phyloP scores from a whole-genome alignment of 1,284 basidiomycete species.

The Volvariella volvacea region DNA sequence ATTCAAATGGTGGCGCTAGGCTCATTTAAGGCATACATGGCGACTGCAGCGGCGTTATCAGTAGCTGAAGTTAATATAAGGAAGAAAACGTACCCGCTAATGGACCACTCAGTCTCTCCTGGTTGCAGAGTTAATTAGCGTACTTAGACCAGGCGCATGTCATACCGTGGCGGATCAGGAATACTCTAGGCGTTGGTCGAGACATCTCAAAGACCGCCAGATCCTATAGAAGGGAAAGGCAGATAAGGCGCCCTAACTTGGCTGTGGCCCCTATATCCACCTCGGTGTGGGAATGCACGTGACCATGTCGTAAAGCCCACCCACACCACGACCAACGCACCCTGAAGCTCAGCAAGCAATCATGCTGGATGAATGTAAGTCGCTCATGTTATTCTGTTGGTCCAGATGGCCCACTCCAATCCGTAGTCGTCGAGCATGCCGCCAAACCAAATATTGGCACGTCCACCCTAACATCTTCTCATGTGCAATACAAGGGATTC shows the following conservation, averaged over 20 bases:
- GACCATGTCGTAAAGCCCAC: too few species aligned
- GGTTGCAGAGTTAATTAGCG: slow-evolving; percentile 6
- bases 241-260: too few species aligned
- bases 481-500: slow-evolving; percentile 81
- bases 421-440: slow-evolving; percentile 89
- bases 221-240: neutral
- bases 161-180: slow-evolving; percentile 72
- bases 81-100: slow-evolving; percentile 57
- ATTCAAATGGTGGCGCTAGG: slow-evolving; percentile 1
- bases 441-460: slow-evolving; percentile 39
- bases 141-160: slow-evolving; percentile 4
- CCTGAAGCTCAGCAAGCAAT: neutral
- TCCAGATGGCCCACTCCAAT: slow-evolving; percentile 3
- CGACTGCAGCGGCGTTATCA: slow-evolving; percentile 38
- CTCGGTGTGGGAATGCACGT: too few species aligned
- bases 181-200: slow-evolving; percentile 65
- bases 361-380: slow-evolving; percentile 87
- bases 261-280: too few species aligned
- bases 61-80: slow-evolving; percentile 2
- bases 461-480: slow-evolving; percentile 32
- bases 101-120: slow-evolving; percentile 95
- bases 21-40: slow-evolving; percentile 47
- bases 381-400: slow-evolving; percentile 4
- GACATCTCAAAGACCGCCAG: slow-evolving; percentile 19
- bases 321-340: neutral